Evolutionary conservation across 306 rosid genomes (phyloP).

Genomic region (Pachyrhizus erosus): DNA sequence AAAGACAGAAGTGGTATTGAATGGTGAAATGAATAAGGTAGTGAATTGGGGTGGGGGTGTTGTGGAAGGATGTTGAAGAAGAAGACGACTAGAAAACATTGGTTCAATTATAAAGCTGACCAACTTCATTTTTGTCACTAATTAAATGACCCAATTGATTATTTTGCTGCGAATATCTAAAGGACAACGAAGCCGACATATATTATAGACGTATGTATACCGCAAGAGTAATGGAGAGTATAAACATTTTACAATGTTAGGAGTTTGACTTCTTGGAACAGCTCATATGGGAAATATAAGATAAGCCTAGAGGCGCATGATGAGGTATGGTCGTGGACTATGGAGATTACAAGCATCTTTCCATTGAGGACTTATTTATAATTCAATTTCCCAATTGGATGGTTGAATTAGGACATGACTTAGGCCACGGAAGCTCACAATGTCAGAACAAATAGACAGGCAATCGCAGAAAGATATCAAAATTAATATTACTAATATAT

Average conservation of each 20-base stretch:
- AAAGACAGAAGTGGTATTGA: too few relatives aligned
- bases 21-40: too few relatives aligned
- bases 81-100: constrained; percentile 28
- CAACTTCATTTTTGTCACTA: constrained; percentile 40
- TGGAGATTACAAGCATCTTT: constrained; percentile 74
- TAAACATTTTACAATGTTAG: constrained; percentile 42
- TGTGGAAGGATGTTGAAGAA: too few relatives aligned
- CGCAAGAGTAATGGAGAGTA: constrained; percentile 40
- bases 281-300: constrained; percentile 64
- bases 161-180: constrained; percentile 42
- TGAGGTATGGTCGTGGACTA: constrained; percentile 52
- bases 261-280: constrained; percentile 75
- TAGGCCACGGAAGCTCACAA: constrained; percentile 63
- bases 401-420: constrained; percentile 70
- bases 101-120: constrained; percentile 54
- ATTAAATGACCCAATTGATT: constrained; percentile 42
- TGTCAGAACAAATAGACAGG: constrained; percentile 67
- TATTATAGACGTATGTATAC: constrained; percentile 49
- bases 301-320: constrained; percentile 60
- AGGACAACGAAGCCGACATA: constrained; percentile 70
- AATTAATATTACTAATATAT: constrained; percentile 38
- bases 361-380: constrained; percentile 43
- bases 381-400: constrained; percentile 46
- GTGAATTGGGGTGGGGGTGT: too few relatives aligned
- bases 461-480: constrained; percentile 49